Conservation (phyloP, 202 grass and related monocot genomes). For the Musa balbisiana region DNA sequence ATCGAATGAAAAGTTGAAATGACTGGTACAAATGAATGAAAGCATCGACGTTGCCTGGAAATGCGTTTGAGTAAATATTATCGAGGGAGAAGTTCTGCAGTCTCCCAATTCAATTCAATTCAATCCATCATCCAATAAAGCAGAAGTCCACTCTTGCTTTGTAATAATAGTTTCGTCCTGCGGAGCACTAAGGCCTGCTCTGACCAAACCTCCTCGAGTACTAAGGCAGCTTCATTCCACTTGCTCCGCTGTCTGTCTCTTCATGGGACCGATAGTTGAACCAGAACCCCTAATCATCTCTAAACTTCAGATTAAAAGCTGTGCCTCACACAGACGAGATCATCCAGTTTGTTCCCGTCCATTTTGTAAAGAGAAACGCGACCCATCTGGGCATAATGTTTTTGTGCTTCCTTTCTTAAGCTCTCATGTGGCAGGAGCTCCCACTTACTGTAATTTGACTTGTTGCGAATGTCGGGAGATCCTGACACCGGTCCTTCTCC, state of each 20-base stretch:
- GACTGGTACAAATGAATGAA: too few species aligned
- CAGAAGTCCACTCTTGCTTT: too few species aligned
- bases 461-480: conserved; percentile 53
- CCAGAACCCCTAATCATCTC: background rate
- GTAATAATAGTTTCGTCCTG: too few species aligned
- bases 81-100: too few species aligned
- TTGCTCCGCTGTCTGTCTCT: too few species aligned
- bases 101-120: too few species aligned
- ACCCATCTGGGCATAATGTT: conserved; percentile 59
- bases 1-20: too few species aligned
- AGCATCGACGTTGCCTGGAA: too few species aligned
- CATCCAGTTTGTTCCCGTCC: conserved; percentile 90
- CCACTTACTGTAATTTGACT: conserved; percentile 80
- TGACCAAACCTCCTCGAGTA: too few species aligned
- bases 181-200: too few species aligned
- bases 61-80: too few species aligned
- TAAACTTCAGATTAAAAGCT: background rate
- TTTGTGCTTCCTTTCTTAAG: conserved; percentile 64
- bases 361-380: conserved; percentile 73
- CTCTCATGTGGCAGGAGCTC: conserved; percentile 60
- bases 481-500: conserved; percentile 61
- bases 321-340: conserved; percentile 88
- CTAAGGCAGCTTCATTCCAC: background rate
- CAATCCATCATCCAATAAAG: too few species aligned
- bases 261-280: background rate